These are phyloP conservation scores for Lichtheimia hyalospora DNA, from an alignment of 371 early-diverging fungal genomes.

Conservation along the genomic window DNA sequence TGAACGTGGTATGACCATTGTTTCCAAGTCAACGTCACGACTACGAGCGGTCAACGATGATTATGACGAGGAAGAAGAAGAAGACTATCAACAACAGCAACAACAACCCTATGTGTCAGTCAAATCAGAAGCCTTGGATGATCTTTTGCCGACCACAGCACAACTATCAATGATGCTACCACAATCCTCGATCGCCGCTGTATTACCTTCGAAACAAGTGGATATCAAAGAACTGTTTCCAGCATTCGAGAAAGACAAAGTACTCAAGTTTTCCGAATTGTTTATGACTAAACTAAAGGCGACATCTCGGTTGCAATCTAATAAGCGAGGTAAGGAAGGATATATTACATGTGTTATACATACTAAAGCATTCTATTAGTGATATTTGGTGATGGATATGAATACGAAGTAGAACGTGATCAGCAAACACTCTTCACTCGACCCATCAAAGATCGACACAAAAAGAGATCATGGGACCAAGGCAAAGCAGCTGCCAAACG, in stretches of 20 bases:
- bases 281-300: conserved; percentile 52
- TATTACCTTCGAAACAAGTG: conserved; percentile 9
- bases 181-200: not conserved
- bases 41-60: conserved; percentile 52
- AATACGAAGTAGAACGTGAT: conserved; percentile 46
- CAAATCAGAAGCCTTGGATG: not conserved
- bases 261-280: conserved; percentile 69
- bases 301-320: conserved; percentile 29
- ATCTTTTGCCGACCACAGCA: not conserved
- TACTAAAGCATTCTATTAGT: conserved; percentile 15
- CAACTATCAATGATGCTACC: not conserved
- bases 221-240: conserved; percentile 65
- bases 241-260: conserved; percentile 60
- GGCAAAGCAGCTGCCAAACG: conserved; percentile 19
- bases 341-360: not conserved
- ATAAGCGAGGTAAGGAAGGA: conserved; percentile 27
- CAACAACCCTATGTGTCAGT: not conserved
- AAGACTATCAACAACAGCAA: conserved; percentile 5
- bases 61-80: conserved; percentile 69
- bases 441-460: conserved; percentile 27
- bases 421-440: conserved; percentile 36
- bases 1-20: conserved; percentile 33
- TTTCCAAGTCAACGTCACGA: conserved; percentile 31
- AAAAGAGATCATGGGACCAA: conserved; percentile 4
- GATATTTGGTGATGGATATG: conserved; percentile 40